Base-by-base conservation (phyloP, 768 basidiomycete species). In the Amanita pallidorosea region DNA sequence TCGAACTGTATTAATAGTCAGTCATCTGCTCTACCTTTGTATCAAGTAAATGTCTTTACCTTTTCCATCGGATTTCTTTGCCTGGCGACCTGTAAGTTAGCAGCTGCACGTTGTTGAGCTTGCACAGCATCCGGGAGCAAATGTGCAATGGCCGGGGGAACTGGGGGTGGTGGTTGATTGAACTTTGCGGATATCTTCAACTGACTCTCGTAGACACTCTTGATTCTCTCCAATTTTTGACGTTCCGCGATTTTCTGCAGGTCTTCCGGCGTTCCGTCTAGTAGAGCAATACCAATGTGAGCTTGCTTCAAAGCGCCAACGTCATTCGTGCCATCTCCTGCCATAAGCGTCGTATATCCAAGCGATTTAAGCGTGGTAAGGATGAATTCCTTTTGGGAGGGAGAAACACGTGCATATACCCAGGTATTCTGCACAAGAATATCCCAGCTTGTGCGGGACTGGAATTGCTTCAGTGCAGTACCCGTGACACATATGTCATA, bases 401-500 rank as follows among this genome's bases (percentile, higher is more conserved):
- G 96, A 9, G 95, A 95, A 13, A 98, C 95, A 29, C 95, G 91
- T 22, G 96, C 96, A 57, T 99, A 99, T 45, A 99, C 95, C 91
- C 92, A 98, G 1, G 92, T 92, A 61, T 96, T 83, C 58, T 93
- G 89, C 2, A 96, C 87, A 42, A 99, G 84, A 53, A 79, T 72
- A 46, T 76, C 76, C 85, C 85, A 92, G n/a, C 74, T 70, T 6
- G 84, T 75, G 12, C 68, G 67, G n/a, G 70, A 63, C 58, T 85
- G 82, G 67, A 80, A 93, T 58, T 93, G 91, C 63, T 85, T 88
- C 69, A 99, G 76, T 4, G 96, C 96, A 13, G 85, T 80, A 42
- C 96, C 96, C 2, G 96, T 98, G 57, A 98, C 77, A 64, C 96
- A 98, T 56, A 99, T 92, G 65, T 99, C 96, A 67, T 94, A 98